phyloP scores from a whole-genome alignment of 805 yeast genomes.

The Ogataea zsoltii region DNA sequence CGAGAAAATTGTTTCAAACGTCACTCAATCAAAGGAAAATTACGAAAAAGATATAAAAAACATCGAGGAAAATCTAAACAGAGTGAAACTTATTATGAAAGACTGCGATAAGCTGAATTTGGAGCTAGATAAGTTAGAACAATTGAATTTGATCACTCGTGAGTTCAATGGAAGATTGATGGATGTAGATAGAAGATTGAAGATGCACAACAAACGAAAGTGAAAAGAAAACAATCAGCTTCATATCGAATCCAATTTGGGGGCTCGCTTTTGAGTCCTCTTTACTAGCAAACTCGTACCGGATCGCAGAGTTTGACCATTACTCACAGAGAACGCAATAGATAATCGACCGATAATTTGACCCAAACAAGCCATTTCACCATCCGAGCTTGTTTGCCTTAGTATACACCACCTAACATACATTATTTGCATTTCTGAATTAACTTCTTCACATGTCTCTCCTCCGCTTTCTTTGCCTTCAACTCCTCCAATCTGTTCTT shows the following conservation, averaged over 20 bases:
- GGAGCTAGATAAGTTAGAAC: constrained; percentile 37
- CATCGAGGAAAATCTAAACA: constrained; percentile 22
- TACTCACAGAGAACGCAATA: too few species aligned
- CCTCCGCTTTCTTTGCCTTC: constrained; percentile 17
- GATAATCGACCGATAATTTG: too few species aligned
- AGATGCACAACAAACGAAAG: constrained; percentile 11
- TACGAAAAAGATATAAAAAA: constrained; percentile 25
- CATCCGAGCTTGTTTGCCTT: too few species aligned
- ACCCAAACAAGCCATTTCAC: too few species aligned
- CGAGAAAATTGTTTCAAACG: constrained; percentile 29
- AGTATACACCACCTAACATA: constrained; percentile 12
- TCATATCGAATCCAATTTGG: too few species aligned
- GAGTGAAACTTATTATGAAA: constrained; percentile 19
- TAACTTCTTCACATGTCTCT: constrained; percentile 18
- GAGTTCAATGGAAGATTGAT: constrained; percentile 31
- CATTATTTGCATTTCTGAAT: constrained; percentile 11
- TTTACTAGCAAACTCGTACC: too few species aligned
- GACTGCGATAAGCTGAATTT: constrained; percentile 29
- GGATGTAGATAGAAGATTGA: constrained; percentile 23
- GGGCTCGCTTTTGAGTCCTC: too few species aligned
- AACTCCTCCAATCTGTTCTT: constrained; percentile 33
- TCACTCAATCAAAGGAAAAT: constrained; percentile 24
- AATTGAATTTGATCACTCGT: constrained; percentile 30
- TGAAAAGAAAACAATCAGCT: too few species aligned
- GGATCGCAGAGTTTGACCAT: too few species aligned